phyloP scores from a whole-genome alignment of 345 rosid genomes.

The Populus tremula region DNA sequence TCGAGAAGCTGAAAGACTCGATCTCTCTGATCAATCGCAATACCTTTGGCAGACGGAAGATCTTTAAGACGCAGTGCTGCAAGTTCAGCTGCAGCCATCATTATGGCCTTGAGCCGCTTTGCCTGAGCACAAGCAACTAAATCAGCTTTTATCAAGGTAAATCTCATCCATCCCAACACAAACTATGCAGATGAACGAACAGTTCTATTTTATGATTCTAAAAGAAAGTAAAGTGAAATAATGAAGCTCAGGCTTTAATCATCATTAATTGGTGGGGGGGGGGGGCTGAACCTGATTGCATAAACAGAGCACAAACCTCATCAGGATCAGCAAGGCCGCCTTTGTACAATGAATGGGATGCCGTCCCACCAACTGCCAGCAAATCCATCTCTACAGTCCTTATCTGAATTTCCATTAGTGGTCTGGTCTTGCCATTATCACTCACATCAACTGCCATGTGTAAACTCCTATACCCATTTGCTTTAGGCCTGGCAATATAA shows the following conservation, averaged over 20 bases:
- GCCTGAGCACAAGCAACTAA: slow-evolving; percentile 42
- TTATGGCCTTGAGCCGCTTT: slow-evolving; percentile 78
- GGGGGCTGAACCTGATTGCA: not conserved
- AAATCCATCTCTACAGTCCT: slow-evolving; percentile 79
- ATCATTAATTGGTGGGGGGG: too few relatives aligned
- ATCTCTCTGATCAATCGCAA: slow-evolving; percentile 54
- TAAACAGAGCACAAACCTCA: slow-evolving; percentile 49
- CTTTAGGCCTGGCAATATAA: slow-evolving; percentile 75
- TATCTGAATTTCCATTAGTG: slow-evolving; percentile 90
- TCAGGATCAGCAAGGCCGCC: slow-evolving; percentile 82
- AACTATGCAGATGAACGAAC: not conserved
- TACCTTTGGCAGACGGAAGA: slow-evolving; percentile 51
- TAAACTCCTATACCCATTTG: slow-evolving; percentile 79
- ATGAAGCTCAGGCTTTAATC: too few relatives aligned
- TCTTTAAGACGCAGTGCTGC: slow-evolving; percentile 89
- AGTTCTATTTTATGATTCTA: not conserved
- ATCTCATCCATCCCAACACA: not conserved
- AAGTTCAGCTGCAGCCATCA: slow-evolving; percentile 95
- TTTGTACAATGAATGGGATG: slow-evolving; percentile 87
- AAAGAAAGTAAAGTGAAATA: not conserved
- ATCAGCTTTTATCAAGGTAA: not conserved
- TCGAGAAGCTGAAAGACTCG: slow-evolving; percentile 71
- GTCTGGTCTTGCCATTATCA: slow-evolving; percentile 52
- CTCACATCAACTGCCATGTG: slow-evolving; percentile 95
- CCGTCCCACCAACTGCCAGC: slow-evolving; percentile 76